Base-by-base conservation (phyloP, 306 rosid genomes). In the Cucurbita moschata region DNA sequence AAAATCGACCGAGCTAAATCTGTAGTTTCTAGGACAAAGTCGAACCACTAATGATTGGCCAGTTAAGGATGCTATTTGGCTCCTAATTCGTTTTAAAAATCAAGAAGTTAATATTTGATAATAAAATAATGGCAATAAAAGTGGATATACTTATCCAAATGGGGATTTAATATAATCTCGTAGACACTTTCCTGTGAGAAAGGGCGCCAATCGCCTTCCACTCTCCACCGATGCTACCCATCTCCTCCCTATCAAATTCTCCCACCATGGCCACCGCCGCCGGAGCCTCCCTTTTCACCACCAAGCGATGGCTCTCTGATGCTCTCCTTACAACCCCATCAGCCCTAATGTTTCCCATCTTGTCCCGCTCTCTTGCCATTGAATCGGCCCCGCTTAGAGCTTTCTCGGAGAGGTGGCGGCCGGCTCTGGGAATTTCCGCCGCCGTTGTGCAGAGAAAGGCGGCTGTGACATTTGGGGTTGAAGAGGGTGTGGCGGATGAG, bases 181-280 rank as follows among this genome's bases (percentile, higher is more conserved):
- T 21, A 4, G 10, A 62, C 47, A 37, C n/a, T 12, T 19, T 61
- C 47, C 40, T 21, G 72, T 39, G 40, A 46, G 44, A 46, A 15
- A 4, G 1, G 26, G 35, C 11, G 0, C 53, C 54, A 19, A 19
- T 6, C 42, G 9, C 11, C 11, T 23, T 21, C 55, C 3, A 11
- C 18, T 64, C 54, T 19, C 71, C 8, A 5, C 38, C 10, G 72
- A 53, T 43, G 53, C 38, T 42, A 38, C 16, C 37, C 53, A 16
- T 3, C 37, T 18, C 13, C 67, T 61, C 46, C 67, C 50, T 5
- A 63, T 40, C 70, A 4, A 13, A 64, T 64, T 66, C 43, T 56
- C 8, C 59, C 49, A 35, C 82, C 81, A 91, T 91, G 97, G 90
- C 96, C 68, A 81, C 88, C 72, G 75, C 92, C 43, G 86, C 89